Evolutionary conservation across 208 protist genomes (phyloP), one percentile per base, ranked within the genome.

Genomic region (Herpetomonas samuelpessoai): DNA sequence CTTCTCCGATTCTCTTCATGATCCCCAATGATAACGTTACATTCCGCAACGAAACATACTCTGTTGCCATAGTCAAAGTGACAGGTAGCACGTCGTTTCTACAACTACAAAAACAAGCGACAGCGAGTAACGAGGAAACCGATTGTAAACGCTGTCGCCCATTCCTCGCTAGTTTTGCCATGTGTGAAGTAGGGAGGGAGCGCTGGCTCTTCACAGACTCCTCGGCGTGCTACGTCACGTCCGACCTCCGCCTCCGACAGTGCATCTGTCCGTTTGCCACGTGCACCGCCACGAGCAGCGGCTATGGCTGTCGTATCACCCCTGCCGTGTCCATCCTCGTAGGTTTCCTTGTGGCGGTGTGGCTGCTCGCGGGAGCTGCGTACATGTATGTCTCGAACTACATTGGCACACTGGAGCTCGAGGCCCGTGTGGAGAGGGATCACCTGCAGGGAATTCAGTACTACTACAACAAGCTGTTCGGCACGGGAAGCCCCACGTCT

Each of bases 391-490:
- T 90, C 6, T 76, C 68, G 41, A 80, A 88, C 35, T 48, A 67
- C 25, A 66, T 88, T 47, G 58, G 45, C 0, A 65, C 76, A 12
- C 56, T 84, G 38, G 79, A 91, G 25, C 45, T 71, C n/a, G 59
- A 79, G 26, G 52, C 63, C 1, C 66, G 62, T 2, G 39, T 60
- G 25, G 69, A 85, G 38, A 68, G 47, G 19, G 58, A 38, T 22
- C 45, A 55, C 4, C 60, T 71, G 22, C 54, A 75, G 1, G 64
- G 71, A 44, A 57, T 65, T 14, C 71, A 86, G 49, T 94, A 89
- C 61, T 94, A 86, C 60, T 88, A 81, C 60, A 56, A 91, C 31
- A 86, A 87, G 54, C 58, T 94, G 16, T 94, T 94, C 60, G 88
- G 86, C 31, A 62, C 39, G 10, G 52, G 49, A 6, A 41, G 35